Conservation (phyloP, 345 rosid species). For the Eucalyptus pumila region DNA sequence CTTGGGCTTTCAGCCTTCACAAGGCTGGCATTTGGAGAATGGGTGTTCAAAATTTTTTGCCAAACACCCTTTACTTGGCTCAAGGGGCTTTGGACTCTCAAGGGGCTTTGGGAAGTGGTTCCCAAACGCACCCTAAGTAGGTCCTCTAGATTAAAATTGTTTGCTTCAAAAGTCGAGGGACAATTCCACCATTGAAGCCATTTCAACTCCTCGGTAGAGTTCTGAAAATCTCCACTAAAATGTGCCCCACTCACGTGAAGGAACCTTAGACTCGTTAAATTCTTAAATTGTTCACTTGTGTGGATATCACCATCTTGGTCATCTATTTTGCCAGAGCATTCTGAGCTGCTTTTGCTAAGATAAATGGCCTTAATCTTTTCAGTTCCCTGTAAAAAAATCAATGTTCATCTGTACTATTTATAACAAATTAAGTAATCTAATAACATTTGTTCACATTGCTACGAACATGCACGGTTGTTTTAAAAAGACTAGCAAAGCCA, state of each 20-base stretch:
- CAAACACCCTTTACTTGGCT: too few species aligned
- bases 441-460: not conserved
- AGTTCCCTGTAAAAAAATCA: not conserved
- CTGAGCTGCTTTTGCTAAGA: not conserved
- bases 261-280: not conserved
- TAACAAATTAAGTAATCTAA: not conserved
- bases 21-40: too few species aligned
- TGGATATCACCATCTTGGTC: not conserved
- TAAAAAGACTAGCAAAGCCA: not conserved
- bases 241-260: not conserved
- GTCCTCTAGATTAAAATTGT: not conserved
- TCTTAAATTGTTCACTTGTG: not conserved
- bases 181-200: not conserved
- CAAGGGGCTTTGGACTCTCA: too few species aligned
- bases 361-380: not conserved
- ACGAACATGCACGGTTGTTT: not conserved
- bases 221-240: not conserved
- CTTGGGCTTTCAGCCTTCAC: too few species aligned
- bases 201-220: not conserved
- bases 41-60: too few species aligned
- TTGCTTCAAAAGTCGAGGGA: not conserved
- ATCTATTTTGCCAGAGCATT: not conserved
- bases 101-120: too few species aligned
- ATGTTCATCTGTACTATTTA: not conserved
- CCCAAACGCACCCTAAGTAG: too few species aligned